These are phyloP conservation scores for Sporisorium scitamineum DNA, from an alignment of 1,284 basidiomycete genomes.

Conservation along the genomic window DNA sequence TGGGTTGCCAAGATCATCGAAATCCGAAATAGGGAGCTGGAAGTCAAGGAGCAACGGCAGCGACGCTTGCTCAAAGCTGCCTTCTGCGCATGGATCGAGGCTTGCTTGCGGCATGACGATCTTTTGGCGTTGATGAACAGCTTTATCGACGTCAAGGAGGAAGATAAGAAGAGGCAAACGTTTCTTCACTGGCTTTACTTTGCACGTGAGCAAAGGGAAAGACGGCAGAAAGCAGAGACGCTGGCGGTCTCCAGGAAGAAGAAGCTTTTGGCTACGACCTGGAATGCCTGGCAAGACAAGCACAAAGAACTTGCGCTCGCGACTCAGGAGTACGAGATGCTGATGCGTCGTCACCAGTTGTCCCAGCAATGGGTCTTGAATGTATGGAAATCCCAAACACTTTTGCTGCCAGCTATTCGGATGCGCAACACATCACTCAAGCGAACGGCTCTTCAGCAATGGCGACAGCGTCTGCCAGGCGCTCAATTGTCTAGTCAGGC, in stretches of 20 bases:
- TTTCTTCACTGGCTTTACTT: constrained; percentile 38
- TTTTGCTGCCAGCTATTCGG: constrained; percentile 39
- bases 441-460: constrained; percentile 15
- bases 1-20: constrained; percentile 53
- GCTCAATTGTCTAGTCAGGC: constrained; percentile 27
- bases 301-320: constrained; percentile 30
- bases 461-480: constrained; percentile 30
- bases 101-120: constrained; percentile 52
- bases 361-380: constrained; percentile 20
- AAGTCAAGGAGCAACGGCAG: constrained; percentile 40
- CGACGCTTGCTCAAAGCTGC: constrained; percentile 30
- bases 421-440: constrained; percentile 44
- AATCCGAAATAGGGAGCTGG: constrained; percentile 33
- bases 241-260: background rate
- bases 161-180: constrained; percentile 19
- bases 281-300: constrained; percentile 36
- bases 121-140: constrained; percentile 50
- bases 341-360: constrained; percentile 42
- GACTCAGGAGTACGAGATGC: constrained; percentile 43
- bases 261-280: constrained; percentile 7
- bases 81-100: constrained; percentile 52
- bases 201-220: constrained; percentile 20
- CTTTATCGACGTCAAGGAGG: constrained; percentile 55
- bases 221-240: constrained; percentile 23
- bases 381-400: constrained; percentile 39